These are phyloP conservation scores for Clarireedia hainanense DNA, from an alignment of 2,329 filamentous ascomycete species.

Conservation along the genomic window DNA sequence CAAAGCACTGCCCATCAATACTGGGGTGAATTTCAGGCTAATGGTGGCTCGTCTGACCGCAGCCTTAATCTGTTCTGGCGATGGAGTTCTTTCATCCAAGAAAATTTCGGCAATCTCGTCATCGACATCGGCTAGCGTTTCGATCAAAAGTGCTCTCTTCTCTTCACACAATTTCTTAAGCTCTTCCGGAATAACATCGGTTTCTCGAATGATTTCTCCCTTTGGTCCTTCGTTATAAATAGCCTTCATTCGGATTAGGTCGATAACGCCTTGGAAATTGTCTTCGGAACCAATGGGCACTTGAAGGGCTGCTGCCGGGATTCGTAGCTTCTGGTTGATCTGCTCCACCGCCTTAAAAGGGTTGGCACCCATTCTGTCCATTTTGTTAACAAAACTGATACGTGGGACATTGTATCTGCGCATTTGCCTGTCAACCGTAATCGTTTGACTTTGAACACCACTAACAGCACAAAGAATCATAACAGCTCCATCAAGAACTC, in stretches of 20 bases:
- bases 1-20: conserved; percentile 92
- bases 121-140: conserved; percentile 93
- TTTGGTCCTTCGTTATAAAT: conserved; percentile 84
- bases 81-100: conserved; percentile 78
- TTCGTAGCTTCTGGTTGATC: conserved; percentile 93
- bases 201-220: conserved; percentile 68
- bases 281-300: conserved; percentile 91
- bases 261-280: conserved; percentile 84
- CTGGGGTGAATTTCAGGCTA: conserved; percentile 79
- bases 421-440: conserved; percentile 98
- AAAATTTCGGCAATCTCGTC: conserved; percentile 96
- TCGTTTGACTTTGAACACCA: conserved; percentile 95
- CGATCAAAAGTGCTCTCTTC: conserved; percentile 78
- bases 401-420: conserved; percentile 93
- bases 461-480: conserved; percentile 98
- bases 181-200: conserved; percentile 76
- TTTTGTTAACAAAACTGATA: conserved; percentile 98
- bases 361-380: conserved; percentile 98
- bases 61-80: conserved; percentile 75
- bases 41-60: conserved; percentile 92
- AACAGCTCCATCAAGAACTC: conserved; percentile 91
- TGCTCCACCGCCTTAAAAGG: conserved; percentile 96
- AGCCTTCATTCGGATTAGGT: conserved; percentile 84
- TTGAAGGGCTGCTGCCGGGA: conserved; percentile 87
- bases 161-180: conserved; percentile 69